Evolutionary conservation across 1,284 basidiomycete genomes (phyloP).

Genomic region (Cerrena zonata): DNA sequence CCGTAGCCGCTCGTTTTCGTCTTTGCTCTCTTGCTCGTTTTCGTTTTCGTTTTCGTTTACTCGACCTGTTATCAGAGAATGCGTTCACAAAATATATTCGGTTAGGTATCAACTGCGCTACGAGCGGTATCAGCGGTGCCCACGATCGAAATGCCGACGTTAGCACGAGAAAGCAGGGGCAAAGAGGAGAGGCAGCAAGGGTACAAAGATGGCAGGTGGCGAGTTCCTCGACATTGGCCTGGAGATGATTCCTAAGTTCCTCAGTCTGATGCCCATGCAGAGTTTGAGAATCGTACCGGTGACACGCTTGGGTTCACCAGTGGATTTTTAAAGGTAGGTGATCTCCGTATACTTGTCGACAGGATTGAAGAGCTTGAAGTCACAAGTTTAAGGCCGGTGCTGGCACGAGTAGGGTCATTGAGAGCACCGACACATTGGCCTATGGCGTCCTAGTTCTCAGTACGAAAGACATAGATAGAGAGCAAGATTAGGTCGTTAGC

Average conservation of each 20-base stretch:
- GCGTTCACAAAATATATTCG: too few relatives aligned
- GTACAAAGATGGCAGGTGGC: conserved; percentile 94
- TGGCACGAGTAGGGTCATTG: conserved; percentile 69
- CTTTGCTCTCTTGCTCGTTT: too few relatives aligned
- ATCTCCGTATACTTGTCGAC: conserved; percentile 97
- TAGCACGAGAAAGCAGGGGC: conserved; percentile 92
- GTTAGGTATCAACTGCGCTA: conserved; percentile 91
- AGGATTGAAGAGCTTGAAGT: conserved; percentile 99
- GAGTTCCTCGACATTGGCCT: conserved; percentile 93
- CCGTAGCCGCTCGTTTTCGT: too few relatives aligned
- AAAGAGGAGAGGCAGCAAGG: conserved; percentile 89
- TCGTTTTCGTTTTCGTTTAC: too few relatives aligned
- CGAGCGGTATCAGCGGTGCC: conserved; percentile 94
- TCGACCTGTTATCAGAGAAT: too few relatives aligned
- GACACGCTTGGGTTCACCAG: conserved; percentile 93
- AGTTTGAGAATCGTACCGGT: conserved; percentile 94
- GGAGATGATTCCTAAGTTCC: conserved; percentile 84
- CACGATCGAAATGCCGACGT: conserved; percentile 95
- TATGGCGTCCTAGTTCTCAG: conserved; percentile 98
- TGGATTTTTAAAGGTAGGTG: conserved; percentile 89
- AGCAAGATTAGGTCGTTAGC: conserved; percentile 88
- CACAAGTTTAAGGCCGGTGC: conserved; percentile 90
- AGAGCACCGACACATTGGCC: conserved; percentile 82
- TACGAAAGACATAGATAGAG: conserved; percentile 92
- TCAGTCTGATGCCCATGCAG: conserved; percentile 92